Base-by-base conservation (phyloP, 1,139 yeast species). In the Protomyces arabidopsidicola region DNA sequence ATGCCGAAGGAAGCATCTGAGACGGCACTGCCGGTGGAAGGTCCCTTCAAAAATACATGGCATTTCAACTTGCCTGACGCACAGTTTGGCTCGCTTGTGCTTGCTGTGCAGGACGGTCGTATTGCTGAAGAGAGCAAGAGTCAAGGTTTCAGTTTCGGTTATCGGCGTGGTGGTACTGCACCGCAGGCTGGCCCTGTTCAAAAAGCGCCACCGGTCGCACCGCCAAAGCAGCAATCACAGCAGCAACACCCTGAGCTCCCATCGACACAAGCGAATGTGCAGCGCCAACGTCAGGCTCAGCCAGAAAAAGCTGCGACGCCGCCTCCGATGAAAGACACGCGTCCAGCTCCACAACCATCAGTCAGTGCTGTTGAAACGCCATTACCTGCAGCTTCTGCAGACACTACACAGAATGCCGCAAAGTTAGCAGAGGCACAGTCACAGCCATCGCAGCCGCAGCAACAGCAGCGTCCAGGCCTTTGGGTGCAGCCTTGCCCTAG, bases 11-110 rank as follows among this genome's bases (percentile, higher is more conserved):
- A 72, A 68, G 55, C 73, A 63, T 65, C 71, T 66, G 69, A 74
- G 56, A 70, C 71, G 69, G 67, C 73, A 65, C 68, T 71, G 70
- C 61, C 66, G 66, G 62, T 65, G 34, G 58, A 84, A 70, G 77
- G 82, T 18, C 84, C 89, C 1, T 86, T 84, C 72, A 85, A 85
- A 69, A 85, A 86, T 71, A 79, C 85, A 67, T 87, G 95, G 95
- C 90, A 87, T 72, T 86, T 85, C 71, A 87, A 87, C 70, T 75
- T 87, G 60, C 84, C 90, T 70, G 93, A 87, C 71, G 76, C 77
- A n/a, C 74, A 76, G 22, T 75, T 76, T 57, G 86, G 86, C 1
- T 69, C 76, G 16, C 71, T 81, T 45, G 70, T 79, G 18, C 69
- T 83, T 52, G 73, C 74, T 45, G 71, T 79, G 22, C 72, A 71